Evolutionary conservation across 768 basidiomycete species (phyloP), one percentile per base, ranked within the genome.

Genomic region (Phlegmacium glaucopus): DNA sequence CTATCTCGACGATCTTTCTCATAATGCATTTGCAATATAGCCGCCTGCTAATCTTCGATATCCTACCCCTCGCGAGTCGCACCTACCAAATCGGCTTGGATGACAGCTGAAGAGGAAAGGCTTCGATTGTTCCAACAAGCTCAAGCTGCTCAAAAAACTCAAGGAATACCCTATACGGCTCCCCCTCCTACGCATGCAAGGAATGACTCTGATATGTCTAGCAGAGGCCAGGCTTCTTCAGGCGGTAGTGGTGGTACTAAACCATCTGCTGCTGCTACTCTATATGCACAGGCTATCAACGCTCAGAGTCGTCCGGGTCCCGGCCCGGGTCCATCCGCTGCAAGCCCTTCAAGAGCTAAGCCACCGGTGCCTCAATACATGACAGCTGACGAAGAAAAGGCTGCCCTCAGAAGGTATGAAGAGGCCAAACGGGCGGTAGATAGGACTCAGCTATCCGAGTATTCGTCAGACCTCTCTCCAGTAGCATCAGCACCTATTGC

Each of bases 51-150:
- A 29, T 12, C 9, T 47, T n/a, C 37, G 52, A 22, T 25, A 47
- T 6, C 30, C 60, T 3, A 53, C 62, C 36, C 52, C 62, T 25
- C 50, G 22, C 49, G 42, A 29, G 43, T 28, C 39, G 42, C 59
- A 13, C 39, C 58, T 15, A 50, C 49, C 26, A 56, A 60, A 26
- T 61, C 62, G 11, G 44, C 44, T 32, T 90, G 85, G 86, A 70
- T 71, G 6, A 76, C 83, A 1, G 87, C 90, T 0, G 89, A 90
- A 63, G 78, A 82, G 46, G 90, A 92, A 61, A 91, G 91, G 56
- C 64, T 76, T 1, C 72, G 76, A 15, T n/a, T n/a, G n/a, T 90
- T 77, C 62, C 71, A 85, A 42, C 62, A 80, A 42, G 87, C 89
- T 0, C 82, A 83, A 57, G 79, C 76, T 1, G 82, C 77, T 2